Conservation (phyloP, 495 filamentous ascomycete genomes). For the Tuber magnatum region DNA sequence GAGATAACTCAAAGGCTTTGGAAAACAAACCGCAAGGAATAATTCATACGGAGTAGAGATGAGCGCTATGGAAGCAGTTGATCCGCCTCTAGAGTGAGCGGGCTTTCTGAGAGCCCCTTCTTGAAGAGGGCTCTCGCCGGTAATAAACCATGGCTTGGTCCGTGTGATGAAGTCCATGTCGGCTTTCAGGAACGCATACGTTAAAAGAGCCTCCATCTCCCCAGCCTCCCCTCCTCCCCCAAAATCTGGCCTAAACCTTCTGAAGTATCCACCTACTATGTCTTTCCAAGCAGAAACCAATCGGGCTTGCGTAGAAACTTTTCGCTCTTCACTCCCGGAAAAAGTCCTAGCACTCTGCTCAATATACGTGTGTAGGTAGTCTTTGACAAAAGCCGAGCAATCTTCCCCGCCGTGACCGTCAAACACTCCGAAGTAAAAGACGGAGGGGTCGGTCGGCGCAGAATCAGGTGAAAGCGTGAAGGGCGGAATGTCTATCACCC, state of each 20-base stretch:
- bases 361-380: slow-evolving; percentile 79
- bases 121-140: slow-evolving; percentile 59
- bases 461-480: slow-evolving; percentile 53
- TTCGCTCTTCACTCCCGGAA: slow-evolving; percentile 41
- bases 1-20: neutral
- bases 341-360: slow-evolving; percentile 71
- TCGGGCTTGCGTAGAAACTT: slow-evolving; percentile 51
- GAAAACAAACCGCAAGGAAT: neutral
- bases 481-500: slow-evolving; percentile 82
- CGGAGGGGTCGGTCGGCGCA: slow-evolving; percentile 40
- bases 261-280: slow-evolving; percentile 88
- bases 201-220: slow-evolving; percentile 47
- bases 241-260: slow-evolving; percentile 73
- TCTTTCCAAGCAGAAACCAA: slow-evolving; percentile 72
- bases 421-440: slow-evolving; percentile 95
- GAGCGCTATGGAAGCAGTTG: slow-evolving; percentile 78
- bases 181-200: slow-evolving; percentile 83
- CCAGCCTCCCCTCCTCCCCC: slow-evolving; percentile 39
- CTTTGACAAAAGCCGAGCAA: slow-evolving; percentile 77
- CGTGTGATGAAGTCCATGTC: slow-evolving; percentile 82
- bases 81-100: slow-evolving; percentile 75
- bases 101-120: slow-evolving; percentile 60
- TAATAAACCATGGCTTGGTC: slow-evolving; percentile 31
- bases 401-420: slow-evolving; percentile 91
- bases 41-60: slow-evolving; percentile 71